These are phyloP conservation scores for Populus hybrid DNA, from an alignment of 441 rosid species.

Conservation along the genomic window DNA sequence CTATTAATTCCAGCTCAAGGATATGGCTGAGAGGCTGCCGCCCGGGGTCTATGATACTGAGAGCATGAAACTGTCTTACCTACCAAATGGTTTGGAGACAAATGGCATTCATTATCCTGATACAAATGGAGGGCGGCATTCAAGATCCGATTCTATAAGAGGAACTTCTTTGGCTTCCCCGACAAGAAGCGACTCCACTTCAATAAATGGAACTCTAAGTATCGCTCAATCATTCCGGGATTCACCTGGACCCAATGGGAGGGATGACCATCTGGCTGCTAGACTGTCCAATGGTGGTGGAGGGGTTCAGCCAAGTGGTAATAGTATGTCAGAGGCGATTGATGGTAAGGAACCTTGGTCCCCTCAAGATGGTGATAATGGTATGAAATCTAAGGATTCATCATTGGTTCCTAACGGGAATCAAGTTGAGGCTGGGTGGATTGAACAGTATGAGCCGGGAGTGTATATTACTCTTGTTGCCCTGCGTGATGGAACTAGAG, in stretches of 20 bases:
- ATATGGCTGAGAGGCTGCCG: conserved; percentile 80
- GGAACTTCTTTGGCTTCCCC: conserved; percentile 54
- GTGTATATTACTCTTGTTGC: conserved; percentile 90
- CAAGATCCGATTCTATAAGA: conserved; percentile 58
- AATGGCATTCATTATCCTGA: conserved; percentile 61
- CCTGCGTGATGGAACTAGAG: conserved; percentile 88
- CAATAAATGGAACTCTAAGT: conserved; percentile 42
- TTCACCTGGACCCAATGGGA: conserved; percentile 42
- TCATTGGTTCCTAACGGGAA: conserved; percentile 37
- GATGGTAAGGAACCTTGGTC: conserved; percentile 54
- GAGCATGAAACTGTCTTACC: conserved; percentile 41
- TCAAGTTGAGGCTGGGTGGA: conserved; percentile 91
- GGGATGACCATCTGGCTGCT: conserved; percentile 37
- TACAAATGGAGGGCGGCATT: conserved; percentile 58
- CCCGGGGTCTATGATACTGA: conserved; percentile 65
- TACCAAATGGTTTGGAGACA: conserved; percentile 73
- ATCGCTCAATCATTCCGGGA: conserved; percentile 41
- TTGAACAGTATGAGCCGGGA: conserved; percentile 95
- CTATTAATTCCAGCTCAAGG: conserved; percentile 63
- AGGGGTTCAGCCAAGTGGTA: conserved; percentile 34
- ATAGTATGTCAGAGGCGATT: conserved; percentile 41
- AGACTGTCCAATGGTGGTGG: conserved; percentile 43
- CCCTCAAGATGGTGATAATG: conserved; percentile 52
- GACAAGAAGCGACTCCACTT: conserved; percentile 31
- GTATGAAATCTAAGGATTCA: conserved; percentile 53